Evolutionary conservation across 768 basidiomycete species (phyloP).

Genomic region (Lactarius deliciosus): DNA sequence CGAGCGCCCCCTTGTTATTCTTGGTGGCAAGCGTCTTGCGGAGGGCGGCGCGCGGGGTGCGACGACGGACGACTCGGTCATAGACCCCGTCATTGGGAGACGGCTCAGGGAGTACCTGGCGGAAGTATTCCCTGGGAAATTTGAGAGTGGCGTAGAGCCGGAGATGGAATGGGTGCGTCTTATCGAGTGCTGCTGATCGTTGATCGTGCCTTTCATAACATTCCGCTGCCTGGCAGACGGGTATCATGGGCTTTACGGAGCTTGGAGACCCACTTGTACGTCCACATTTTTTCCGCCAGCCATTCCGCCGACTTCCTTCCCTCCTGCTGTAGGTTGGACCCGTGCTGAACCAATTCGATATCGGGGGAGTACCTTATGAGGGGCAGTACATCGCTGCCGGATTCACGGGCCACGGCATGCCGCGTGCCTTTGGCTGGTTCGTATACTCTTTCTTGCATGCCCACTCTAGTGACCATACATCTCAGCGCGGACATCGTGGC

Average conservation of each 20-base stretch:
- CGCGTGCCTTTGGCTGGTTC: conserved; percentile 70
- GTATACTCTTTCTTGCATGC: conserved; percentile 26
- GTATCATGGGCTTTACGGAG: conserved; percentile 76
- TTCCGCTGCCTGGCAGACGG: conserved; percentile 50
- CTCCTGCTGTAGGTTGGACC: conserved; percentile 55
- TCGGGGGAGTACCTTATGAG: conserved; percentile 34
- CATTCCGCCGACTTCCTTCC: background rate
- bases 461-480: background rate
- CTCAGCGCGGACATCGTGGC: conserved; percentile 61
- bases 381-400: conserved; percentile 76
- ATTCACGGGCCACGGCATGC: conserved; percentile 80
- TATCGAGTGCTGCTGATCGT: background rate
- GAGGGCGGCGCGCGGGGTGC: conserved; percentile 48
- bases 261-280: conserved; percentile 66
- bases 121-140: conserved; percentile 53
- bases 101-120: conserved; percentile 62
- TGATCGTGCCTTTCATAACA: background rate
- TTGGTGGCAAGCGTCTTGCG: conserved; percentile 67
- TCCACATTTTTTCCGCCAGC: conserved; percentile 19
- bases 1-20: conserved; percentile 57
- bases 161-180: conserved; percentile 79
- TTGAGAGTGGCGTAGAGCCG: conserved; percentile 47
- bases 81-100: conserved; percentile 49
- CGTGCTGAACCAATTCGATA: conserved; percentile 40
- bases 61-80: conserved; percentile 55